Base-by-base conservation (phyloP, 2,329 filamentous ascomycete species). In the Emmonsia crescens region DNA sequence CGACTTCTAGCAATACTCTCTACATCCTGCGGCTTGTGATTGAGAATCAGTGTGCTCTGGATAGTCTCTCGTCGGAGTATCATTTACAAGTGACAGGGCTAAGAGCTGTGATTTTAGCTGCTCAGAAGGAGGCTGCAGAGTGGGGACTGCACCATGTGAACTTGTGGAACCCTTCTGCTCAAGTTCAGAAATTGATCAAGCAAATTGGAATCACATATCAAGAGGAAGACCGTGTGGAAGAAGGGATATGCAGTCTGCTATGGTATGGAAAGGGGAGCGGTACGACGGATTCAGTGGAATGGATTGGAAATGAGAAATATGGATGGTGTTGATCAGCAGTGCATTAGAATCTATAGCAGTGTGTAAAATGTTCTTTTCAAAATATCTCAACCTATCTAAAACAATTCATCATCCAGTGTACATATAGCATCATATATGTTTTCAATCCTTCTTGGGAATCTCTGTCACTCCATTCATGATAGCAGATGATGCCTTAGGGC, bases 241-340 rank as follows among this genome's bases (percentile, higher is more conserved):
- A 67, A 10, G 59, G 63, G 21, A 61, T 66, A 29, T 64, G 63
- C 21, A 63, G 64, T 60, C 48, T 67, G n/a, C 56, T 60, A 24
- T 69, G 67, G 67, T 69, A 65, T 57, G 63, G 65, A 40, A 62
- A 66, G 5, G 59, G 64, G 3, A 62, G 59, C 5, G 63, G 60
- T 12, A 58, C 58, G n/a, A 49, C 58, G 14, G 14, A 63, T 6
- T 33, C 56, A 10, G 60, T 68, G 1, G 42, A 69, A 36, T 73
- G 71, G 72, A n/a, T 72, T n/a, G 63, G 65, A 24, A 73, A 71
- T 29, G 70, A 73, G 65, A 66, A 71, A 49, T 73, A 73, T 64
- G 66, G 67, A 14, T 73, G 70, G 70, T 67, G 67, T 40, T 72
- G 61, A 67, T 63, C 12, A 21, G 36, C 8, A 21, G 19, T 19